These are phyloP conservation scores for Beauveria caledonica DNA, from an alignment of 2,329 filamentous ascomycete genomes.

Conservation along the genomic window DNA sequence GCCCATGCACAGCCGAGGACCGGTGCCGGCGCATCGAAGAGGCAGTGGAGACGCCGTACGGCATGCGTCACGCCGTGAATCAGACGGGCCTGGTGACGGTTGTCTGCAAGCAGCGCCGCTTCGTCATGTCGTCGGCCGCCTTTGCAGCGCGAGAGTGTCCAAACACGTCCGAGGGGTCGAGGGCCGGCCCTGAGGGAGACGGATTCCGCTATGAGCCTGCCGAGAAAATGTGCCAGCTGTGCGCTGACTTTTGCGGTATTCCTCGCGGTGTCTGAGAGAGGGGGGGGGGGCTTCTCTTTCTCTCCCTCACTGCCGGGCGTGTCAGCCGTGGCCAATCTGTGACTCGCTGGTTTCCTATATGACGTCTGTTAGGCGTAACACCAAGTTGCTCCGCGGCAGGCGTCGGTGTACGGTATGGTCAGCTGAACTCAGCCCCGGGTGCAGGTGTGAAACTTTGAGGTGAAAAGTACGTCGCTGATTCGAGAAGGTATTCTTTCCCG, in stretches of 20 bases:
- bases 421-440: too few species aligned
- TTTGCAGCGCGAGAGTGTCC: not conserved
- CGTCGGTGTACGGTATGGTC: too few species aligned
- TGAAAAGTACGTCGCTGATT: too few species aligned
- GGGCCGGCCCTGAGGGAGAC: not conserved
- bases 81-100: not conserved
- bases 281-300: too few species aligned
- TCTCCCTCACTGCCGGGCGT: too few species aligned
- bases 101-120: constrained; percentile 2
- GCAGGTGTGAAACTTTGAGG: too few species aligned
- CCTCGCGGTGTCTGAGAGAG: not conserved
- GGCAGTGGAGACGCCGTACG: not conserved
- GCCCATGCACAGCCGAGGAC: not conserved
- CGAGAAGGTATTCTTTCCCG: too few species aligned
- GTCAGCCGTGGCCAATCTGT: too few species aligned
- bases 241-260: not conserved
- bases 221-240: not conserved
- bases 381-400: too few species aligned
- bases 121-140: constrained; percentile 5
- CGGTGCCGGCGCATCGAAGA: not conserved
- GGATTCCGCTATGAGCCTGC: not conserved
- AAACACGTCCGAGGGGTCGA: constrained; percentile 1
- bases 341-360: too few species aligned
- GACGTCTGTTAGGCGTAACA: too few species aligned
- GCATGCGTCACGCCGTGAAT: not conserved